Conservation (phyloP, 345 rosid genomes). For the Boechera stricta region DNA sequence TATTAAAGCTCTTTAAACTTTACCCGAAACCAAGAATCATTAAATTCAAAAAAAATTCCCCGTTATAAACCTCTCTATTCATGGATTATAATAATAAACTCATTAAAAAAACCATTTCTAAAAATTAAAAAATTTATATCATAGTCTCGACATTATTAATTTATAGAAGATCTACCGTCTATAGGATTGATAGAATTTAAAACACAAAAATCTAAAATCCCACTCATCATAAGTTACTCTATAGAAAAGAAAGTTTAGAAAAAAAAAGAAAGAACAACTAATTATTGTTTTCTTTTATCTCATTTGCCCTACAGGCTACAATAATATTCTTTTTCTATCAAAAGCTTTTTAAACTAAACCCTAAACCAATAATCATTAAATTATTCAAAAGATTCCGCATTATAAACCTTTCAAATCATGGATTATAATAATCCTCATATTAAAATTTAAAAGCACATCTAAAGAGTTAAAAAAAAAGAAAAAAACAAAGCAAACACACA, state of each 20-base stretch:
- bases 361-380: constrained; percentile 9
- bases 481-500: constrained; percentile 8
- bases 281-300: constrained; percentile 10
- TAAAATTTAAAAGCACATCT: constrained; percentile 25
- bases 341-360: background rate
- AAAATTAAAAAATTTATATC: background rate
- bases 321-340: background rate
- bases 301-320: constrained; percentile 10
- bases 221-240: too few species aligned
- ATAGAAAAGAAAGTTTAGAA: too few species aligned
- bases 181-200: background rate
- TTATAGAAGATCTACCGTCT: too few species aligned
- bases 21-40: background rate
- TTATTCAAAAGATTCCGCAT: constrained; percentile 31
- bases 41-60: background rate
- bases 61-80: constrained; percentile 11
- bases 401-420: constrained; percentile 9
- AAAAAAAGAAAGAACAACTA: too few species aligned
- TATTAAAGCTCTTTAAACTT: background rate
- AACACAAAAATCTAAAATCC: background rate
- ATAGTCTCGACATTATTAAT: too few species aligned
- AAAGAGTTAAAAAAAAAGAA: background rate
- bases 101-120: constrained; percentile 10
- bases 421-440: constrained; percentile 27
- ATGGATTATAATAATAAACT: constrained; percentile 23